A percentile compares a stretch with the other conserved stretches of the same genome.
These are phyloP conservation scores for Tricholoma terreum DNA, from an alignment of 768 basidiomycete genomes.

Conservation along the genomic window DNA sequence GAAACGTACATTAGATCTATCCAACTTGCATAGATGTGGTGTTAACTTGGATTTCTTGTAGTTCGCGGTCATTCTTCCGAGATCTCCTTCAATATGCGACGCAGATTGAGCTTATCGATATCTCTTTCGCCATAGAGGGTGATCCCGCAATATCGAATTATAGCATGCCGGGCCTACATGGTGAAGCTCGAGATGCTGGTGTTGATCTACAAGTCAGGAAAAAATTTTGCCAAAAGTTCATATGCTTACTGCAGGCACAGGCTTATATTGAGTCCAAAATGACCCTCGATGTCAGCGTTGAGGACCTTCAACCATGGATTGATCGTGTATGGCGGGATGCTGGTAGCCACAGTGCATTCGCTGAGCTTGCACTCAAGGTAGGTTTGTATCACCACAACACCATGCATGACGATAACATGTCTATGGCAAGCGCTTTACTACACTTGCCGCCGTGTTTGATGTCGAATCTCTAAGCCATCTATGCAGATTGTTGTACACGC, in stretches of 20 bases:
- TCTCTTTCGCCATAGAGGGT: constrained; percentile 45
- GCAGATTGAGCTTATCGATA: constrained; percentile 52
- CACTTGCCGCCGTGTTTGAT: constrained; percentile 50
- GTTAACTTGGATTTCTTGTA: not conserved
- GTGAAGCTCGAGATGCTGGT: constrained; percentile 62
- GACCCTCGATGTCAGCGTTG: constrained; percentile 42
- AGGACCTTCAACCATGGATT: constrained; percentile 38
- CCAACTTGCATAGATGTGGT: not conserved
- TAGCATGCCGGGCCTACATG: constrained; percentile 43
- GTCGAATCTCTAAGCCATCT: constrained; percentile 67
- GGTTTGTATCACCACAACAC: constrained; percentile 7
- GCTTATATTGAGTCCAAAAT: constrained; percentile 58
- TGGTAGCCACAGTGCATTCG: constrained; percentile 55
- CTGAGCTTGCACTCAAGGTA: constrained; percentile 57
- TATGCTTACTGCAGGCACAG: constrained; percentile 27
- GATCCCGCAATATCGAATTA: constrained; percentile 53
- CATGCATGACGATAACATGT: not conserved
- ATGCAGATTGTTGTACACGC: constrained; percentile 61
- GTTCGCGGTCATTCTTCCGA: constrained; percentile 35
- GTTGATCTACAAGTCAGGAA: constrained; percentile 52
- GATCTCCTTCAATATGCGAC: constrained; percentile 58
- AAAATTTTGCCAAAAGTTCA: constrained; percentile 2
- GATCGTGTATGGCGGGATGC: constrained; percentile 54
- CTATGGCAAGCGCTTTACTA: constrained; percentile 52
- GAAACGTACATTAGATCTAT: constrained; percentile 21